Conservation (phyloP, 2,329 filamentous ascomycete species). For the Clonostachys sp. region DNA sequence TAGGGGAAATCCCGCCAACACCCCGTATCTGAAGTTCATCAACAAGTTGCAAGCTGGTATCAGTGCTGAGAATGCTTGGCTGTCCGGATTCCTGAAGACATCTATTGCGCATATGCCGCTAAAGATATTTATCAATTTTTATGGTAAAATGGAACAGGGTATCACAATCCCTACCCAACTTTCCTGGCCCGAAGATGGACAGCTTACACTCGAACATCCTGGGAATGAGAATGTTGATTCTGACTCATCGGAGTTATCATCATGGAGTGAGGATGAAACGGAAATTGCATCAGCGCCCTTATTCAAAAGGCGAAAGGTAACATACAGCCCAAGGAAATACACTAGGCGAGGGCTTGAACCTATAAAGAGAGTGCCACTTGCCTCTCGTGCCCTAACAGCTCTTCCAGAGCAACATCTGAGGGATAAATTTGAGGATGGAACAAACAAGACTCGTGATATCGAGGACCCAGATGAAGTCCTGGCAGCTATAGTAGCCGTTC, state of each 20-base stretch:
- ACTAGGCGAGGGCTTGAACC: background rate
- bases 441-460: background rate
- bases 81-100: too few relatives aligned
- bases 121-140: background rate
- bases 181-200: constrained; percentile 16
- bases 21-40: background rate
- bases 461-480: constrained; percentile 31
- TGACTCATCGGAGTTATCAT: constrained; percentile 1
- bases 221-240: background rate
- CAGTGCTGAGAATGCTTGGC: too few relatives aligned
- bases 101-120: too few relatives aligned
- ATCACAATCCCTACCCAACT: constrained; percentile 8
- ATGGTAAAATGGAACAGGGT: constrained; percentile 13
- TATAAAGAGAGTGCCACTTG: constrained; percentile 3
- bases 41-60: too few relatives aligned
- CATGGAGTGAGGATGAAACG: constrained; percentile 9
- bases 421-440: too few relatives aligned
- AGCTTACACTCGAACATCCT: constrained; percentile 10
- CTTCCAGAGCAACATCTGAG: background rate
- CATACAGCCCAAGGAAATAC: too few relatives aligned
- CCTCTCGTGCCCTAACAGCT: constrained; percentile 1
- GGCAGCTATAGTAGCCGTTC: constrained; percentile 53
- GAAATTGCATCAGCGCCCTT: background rate
- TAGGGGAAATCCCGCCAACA: background rate
- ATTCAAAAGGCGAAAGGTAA: background rate